Evolutionary conservation across 495 filamentous ascomycete species (phyloP).

Genomic region (Annulohypoxylon bovei): DNA sequence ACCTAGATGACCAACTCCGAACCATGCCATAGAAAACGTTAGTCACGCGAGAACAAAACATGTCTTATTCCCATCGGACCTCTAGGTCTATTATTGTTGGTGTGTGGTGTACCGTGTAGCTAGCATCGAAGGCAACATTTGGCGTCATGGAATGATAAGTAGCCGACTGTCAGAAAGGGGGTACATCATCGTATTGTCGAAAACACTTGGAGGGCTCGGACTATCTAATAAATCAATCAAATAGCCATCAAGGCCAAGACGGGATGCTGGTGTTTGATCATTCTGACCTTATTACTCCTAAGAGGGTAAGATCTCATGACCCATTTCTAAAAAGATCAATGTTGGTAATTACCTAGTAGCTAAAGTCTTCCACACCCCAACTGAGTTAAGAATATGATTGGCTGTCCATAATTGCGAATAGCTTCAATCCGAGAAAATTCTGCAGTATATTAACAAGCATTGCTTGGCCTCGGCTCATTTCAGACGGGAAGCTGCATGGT

Average conservation of each 20-base stretch:
- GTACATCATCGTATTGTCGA: conserved; percentile 10
- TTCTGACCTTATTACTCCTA: conserved; percentile 4
- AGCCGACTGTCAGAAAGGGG: conserved; percentile 23
- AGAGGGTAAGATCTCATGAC: conserved; percentile 28
- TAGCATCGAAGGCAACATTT: conserved; percentile 21
- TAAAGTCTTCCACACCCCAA: conserved; percentile 16
- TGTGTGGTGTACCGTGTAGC: conserved; percentile 11
- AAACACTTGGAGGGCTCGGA: conserved; percentile 9
- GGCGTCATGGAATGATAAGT: conserved; percentile 22
- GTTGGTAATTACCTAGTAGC: conserved; percentile 12
- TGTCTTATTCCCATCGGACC: background rate
- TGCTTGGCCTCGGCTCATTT: conserved; percentile 25
- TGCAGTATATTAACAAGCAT: conserved; percentile 20
- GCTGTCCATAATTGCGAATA: conserved; percentile 32
- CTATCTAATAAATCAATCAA: conserved; percentile 17
- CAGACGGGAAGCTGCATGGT: conserved; percentile 36
- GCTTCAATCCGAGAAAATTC: conserved; percentile 18
- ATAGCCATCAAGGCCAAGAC: conserved; percentile 1
- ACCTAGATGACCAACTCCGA: background rate
- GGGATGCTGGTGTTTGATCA: conserved; percentile 6
- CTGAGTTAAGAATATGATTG: conserved; percentile 11
- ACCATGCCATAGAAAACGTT: background rate
- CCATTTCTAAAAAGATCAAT: conserved; percentile 1
- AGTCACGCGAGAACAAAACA: conserved; percentile 3
- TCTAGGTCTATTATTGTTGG: conserved; percentile 1